A percentile compares a stretch with the other conserved stretches of the same genome.
Conservation (phyloP, 2,329 filamentous ascomycete species). For the Sphaerulina musiva region DNA sequence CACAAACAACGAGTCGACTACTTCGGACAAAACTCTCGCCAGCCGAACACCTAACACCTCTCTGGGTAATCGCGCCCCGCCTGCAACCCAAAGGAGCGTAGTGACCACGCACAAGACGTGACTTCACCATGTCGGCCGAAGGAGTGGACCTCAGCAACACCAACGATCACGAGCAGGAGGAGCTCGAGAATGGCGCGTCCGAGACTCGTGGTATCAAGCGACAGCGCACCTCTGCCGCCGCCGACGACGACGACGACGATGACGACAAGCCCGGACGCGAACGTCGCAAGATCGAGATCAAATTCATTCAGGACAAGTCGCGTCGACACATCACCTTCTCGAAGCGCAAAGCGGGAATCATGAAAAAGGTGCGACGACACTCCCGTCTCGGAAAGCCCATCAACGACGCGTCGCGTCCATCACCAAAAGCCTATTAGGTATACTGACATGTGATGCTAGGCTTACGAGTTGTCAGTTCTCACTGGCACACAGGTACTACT, state of each 20-base stretch:
- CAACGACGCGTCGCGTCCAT: conserved; percentile 13
- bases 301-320: conserved; percentile 99
- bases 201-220: conserved; percentile 81
- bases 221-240: conserved; percentile 62
- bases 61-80: not conserved
- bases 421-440: conserved; percentile 5
- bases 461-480: conserved; percentile 93
- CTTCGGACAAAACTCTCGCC: not conserved
- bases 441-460: conserved; percentile 48
- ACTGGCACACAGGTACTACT: conserved; percentile 96
- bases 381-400: not conserved
- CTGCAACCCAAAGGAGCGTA: not conserved
- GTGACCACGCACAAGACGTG: not conserved
- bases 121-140: conserved; percentile 19
- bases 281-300: conserved; percentile 99
- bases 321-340: conserved; percentile 99
- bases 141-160: conserved; percentile 20
- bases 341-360: conserved; percentile 98
- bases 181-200: conserved; percentile 63
- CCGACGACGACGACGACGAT: conserved; percentile 89
- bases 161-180: conserved; percentile 41
- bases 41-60: not conserved
- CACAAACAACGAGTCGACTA: not conserved
- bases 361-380: conserved; percentile 81
- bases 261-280: conserved; percentile 97